Evolutionary conservation across 2,329 filamentous ascomycete genomes (phyloP), one percentile per base, ranked within the genome.

Genomic region (Paecilomyces fulvus): DNA sequence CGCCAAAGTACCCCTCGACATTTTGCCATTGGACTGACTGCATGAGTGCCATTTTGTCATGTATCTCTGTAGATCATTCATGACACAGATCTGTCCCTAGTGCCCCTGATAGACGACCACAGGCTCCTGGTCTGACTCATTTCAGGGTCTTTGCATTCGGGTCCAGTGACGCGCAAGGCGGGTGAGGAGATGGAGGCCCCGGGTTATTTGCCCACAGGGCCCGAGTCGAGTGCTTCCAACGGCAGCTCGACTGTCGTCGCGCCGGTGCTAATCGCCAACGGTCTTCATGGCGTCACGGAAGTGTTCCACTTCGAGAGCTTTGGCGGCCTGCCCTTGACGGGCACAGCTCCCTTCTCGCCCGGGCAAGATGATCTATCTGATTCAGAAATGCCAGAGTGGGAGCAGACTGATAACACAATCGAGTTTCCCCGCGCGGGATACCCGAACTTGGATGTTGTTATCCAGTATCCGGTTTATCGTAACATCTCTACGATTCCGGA

Each of bases 401-500:
- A 49, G 21, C 21, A 49, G 37, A 3, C 28, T 20, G 49, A 25
- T 12, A 8, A n/a, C 37, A 48, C 23, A 20, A 20, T 43, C n/a
- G 37, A 43, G n/a, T 43, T 43, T 37, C 30, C 43, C 20, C 31
- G 8, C 23, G 28, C 33, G 17, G 21, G 8, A 12, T 48, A 11
- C 12, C 21, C 37, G 9, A 23, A 30, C 14, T 28, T 48, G 28
- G 37, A 30, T 12, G 48, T 54, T 30, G 52, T 21, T 12, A 25
- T 48, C 28, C 52, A 21, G 25, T 48, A 48, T 17, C 54, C 54
- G 48, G 25, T 10, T 51, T 50, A 30, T 12, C 37, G 30, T 14
- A 30, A 30, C 30, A 30, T 23, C 17, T 52, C 49, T 14, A 63
- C 61, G 3, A 60, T 66, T n/a, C 61, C 58, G 1, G 59, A 62